Base-by-base conservation (phyloP, 2,329 filamentous ascomycete species). In the Diaporthe capsici region DNA sequence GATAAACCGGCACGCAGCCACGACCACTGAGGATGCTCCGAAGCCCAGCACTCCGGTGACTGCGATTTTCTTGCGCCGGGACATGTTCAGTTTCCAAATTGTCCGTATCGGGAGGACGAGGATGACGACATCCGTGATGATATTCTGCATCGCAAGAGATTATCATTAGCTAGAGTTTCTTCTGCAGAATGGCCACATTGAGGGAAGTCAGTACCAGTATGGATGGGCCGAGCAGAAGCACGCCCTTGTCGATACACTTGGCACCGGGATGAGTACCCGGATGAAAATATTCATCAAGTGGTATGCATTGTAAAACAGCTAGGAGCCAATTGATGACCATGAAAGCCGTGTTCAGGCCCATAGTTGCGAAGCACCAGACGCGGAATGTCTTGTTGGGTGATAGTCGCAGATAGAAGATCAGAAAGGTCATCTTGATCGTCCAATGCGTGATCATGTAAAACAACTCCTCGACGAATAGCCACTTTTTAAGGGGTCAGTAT, bases 41-140 rank as follows among this genome's bases (percentile, higher is more conserved):
- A 74, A 71, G 13, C 72, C 55, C 31, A 76, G 47, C n/a, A 76
- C 60, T 2, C 57, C 67, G 42, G 71, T 44, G 22, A 76, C 72
- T 20, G 68, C 72, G 34, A 76, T 20, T 8, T 74, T 74, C 28
- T 65, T 68, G 20, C 75, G 75, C 6, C 55, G 57, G 37, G 75
- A 58, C 55, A 76, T 75, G 28, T 76, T 70, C 17, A 76, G 75
- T 4, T 53, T 63, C 72, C 72, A 71, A 15, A 76, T 42, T 7
- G 72, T 71, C 31, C 57, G 65, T 60, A 76, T 74, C n/a, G 75
- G 75, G 4, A 76, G 72, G 49, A 68, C 12, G 31, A 76, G 72
- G 6, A 76, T 76, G 12, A 75, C 55, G 3, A 76, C 49, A 17
- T 76, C 75, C 28, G 74, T 72, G 31, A 58, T 47, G 31, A 76